These are phyloP conservation scores for Mariannaea sp. DNA, from an alignment of 2,329 filamentous ascomycete species.

Conservation along the genomic window DNA sequence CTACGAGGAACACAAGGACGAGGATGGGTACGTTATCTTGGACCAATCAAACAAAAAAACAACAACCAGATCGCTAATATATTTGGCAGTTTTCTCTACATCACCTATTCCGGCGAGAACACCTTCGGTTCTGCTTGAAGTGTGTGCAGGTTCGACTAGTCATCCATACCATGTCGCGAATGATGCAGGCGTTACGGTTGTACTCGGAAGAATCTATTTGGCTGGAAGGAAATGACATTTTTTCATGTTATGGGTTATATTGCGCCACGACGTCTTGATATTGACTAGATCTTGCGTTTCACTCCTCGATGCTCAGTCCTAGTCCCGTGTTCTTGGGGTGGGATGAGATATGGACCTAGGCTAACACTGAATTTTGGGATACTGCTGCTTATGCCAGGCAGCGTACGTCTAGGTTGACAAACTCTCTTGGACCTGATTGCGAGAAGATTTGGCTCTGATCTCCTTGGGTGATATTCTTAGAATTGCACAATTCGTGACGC, in stretches of 20 bases:
- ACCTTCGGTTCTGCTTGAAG: constrained; percentile 72
- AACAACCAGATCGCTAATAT: constrained; percentile 23
- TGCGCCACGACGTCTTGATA: constrained; percentile 22
- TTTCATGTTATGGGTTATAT: constrained; percentile 34
- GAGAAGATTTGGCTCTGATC: constrained; percentile 9
- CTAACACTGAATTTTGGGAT: not conserved
- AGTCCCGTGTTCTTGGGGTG: constrained; percentile 2
- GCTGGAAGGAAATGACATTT: constrained; percentile 36
- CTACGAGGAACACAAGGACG: constrained; percentile 97
- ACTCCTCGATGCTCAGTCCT: constrained; percentile 17
- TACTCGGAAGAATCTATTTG: constrained; percentile 36
- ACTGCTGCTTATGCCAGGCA: not conserved
- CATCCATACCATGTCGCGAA: constrained; percentile 32
- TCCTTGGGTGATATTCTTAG: constrained; percentile 7
- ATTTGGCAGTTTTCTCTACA: constrained; percentile 84
- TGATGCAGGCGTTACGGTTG: constrained; percentile 45
- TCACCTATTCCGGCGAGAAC: constrained; percentile 99
- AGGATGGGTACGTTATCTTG: constrained; percentile 62
- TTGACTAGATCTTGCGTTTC: constrained; percentile 31
- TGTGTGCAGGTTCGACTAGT: constrained; percentile 25
- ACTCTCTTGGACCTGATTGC: constrained; percentile 7
- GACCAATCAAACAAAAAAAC: not conserved
- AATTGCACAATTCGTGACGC: constrained; percentile 4
- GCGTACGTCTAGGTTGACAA: constrained; percentile 1
- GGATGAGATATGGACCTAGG: constrained; percentile 2